Percentiles rank a stretch among this genome's conserved stretches.
Conservation (phyloP, 352 stramenopile genomes). For the Phytophthora hybrid region DNA sequence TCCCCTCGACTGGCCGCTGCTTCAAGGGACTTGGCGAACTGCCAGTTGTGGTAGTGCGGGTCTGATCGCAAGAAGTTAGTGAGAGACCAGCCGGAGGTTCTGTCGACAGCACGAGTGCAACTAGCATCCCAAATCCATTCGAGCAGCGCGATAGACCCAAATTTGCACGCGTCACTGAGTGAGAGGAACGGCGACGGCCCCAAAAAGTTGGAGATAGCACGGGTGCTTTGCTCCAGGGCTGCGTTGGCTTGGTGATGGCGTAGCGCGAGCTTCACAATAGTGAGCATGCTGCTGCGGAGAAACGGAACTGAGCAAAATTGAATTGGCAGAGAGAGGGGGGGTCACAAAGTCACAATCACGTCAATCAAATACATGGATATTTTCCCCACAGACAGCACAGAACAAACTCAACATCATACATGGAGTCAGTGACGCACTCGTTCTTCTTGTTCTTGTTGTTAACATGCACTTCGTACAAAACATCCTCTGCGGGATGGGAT, state of each 20-base stretch:
- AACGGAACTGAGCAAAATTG: background rate
- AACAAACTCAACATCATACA: background rate
- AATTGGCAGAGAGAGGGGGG: background rate
- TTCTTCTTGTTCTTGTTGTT: constrained; percentile 19
- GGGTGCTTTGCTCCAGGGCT: constrained; percentile 5
- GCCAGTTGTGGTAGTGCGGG: constrained; percentile 11
- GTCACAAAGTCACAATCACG: background rate
- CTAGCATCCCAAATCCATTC: constrained; percentile 18
- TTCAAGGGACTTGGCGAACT: constrained; percentile 8
- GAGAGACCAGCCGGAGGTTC: constrained; percentile 13
- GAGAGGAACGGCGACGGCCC: constrained; percentile 1
- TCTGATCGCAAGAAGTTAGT: constrained; percentile 18
- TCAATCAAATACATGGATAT: background rate
- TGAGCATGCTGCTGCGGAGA: background rate
- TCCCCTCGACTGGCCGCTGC: constrained; percentile 1
- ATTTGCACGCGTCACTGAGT: constrained; percentile 5
- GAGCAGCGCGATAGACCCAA: constrained; percentile 1
- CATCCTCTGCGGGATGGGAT: constrained; percentile 13
- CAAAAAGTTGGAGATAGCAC: constrained; percentile 10
- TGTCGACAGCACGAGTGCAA: constrained; percentile 9
- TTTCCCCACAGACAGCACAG: background rate
- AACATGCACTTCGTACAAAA: constrained; percentile 29
- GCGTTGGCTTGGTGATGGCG: background rate
- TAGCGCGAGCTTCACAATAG: constrained; percentile 8
- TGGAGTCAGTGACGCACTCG: constrained; percentile 8